Evolutionary conservation across 768 basidiomycete genomes (phyloP).

Genomic region (Suillus ampliporus): DNA sequence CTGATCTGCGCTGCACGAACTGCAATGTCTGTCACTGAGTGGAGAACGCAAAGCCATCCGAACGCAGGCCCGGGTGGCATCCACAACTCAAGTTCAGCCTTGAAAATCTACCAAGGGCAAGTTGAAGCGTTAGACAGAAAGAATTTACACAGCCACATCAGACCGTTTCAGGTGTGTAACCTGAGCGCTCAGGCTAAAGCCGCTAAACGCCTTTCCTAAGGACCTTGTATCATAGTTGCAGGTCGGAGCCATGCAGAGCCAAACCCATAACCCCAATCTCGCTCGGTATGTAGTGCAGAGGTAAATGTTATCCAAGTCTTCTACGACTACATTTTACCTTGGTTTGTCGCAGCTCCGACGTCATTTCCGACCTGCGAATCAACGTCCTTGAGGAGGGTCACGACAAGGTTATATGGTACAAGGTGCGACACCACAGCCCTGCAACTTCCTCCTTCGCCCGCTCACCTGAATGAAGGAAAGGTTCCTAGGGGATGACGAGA

Average conservation of each 20-base stretch:
- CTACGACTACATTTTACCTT: slow-evolving; percentile 1
- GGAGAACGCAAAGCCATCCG: slow-evolving; percentile 74
- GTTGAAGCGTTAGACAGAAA: too few species aligned
- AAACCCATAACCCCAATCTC: slow-evolving; percentile 34
- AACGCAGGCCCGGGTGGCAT: slow-evolving; percentile 76
- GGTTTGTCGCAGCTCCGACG: slow-evolving; percentile 63
- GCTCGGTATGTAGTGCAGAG: slow-evolving; percentile 38
- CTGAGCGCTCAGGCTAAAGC: too few species aligned
- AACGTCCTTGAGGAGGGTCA: slow-evolving; percentile 65
- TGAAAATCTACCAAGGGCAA: too few species aligned
- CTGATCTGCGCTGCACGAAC: slow-evolving; percentile 66
- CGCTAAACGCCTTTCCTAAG: not conserved
- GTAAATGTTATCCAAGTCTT: slow-evolving; percentile 18
- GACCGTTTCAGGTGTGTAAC: not conserved
- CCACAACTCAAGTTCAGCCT: slow-evolving; percentile 7
- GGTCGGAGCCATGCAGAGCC: slow-evolving; percentile 21
- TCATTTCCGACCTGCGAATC: slow-evolving; percentile 70
- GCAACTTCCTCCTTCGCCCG: not conserved
- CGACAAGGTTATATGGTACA: slow-evolving; percentile 72
- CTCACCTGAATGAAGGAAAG: slow-evolving; percentile 60
- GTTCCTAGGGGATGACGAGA: slow-evolving; percentile 73
- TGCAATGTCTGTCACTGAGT: slow-evolving; percentile 64
- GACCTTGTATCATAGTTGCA: not conserved
- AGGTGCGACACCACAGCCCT: slow-evolving; percentile 48
- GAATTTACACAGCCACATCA: slow-evolving; percentile 25